These are phyloP conservation scores for Diaporthe sp. DNA, from an alignment of 2,329 filamentous ascomycete species.

Conservation along the genomic window DNA sequence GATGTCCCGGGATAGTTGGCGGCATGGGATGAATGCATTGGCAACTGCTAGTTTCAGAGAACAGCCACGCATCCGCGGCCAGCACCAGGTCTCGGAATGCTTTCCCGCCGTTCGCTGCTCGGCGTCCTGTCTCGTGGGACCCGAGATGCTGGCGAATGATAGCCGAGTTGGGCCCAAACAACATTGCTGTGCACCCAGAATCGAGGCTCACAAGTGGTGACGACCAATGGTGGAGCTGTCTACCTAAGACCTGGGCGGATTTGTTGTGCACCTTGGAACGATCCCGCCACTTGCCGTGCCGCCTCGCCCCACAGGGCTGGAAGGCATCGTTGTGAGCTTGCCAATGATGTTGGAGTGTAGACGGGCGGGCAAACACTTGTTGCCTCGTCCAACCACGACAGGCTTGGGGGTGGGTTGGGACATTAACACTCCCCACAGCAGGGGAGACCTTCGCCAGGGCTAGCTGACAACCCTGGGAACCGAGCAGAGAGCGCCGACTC, in stretches of 20 bases:
- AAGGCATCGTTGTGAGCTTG: neutral
- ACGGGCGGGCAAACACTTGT: neutral
- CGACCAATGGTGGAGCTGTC: neutral
- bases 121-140: conserved; percentile 11
- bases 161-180: neutral
- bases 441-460: neutral
- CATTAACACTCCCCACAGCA: neutral
- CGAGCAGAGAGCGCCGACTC: neutral
- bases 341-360: neutral
- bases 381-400: neutral
- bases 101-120: neutral
- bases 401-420: neutral
- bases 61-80: neutral
- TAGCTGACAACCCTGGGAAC: neutral
- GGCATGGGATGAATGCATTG: neutral
- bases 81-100: neutral
- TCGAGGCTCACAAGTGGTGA: neutral
- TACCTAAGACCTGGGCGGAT: neutral
- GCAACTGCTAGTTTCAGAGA: neutral
- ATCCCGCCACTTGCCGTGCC: neutral
- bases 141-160: neutral
- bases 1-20: neutral
- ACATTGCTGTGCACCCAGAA: neutral
- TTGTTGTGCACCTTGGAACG: neutral
- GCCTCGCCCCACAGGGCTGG: neutral